Percentiles rank a stretch among this genome's conserved stretches.
Conservation (phyloP, 495 filamentous ascomycete genomes). For the Zalerion maritima region DNA sequence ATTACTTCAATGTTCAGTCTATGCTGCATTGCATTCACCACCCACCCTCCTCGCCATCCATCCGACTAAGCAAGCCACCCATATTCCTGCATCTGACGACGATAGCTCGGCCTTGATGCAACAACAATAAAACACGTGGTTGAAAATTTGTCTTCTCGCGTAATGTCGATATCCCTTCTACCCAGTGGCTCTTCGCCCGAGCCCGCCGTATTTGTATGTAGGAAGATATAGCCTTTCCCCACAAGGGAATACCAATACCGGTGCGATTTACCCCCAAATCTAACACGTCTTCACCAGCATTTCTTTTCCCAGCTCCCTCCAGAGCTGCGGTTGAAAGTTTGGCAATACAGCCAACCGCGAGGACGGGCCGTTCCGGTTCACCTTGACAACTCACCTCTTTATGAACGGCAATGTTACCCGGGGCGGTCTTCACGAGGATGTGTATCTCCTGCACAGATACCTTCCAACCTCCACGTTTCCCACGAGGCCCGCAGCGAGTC, state of each 20-base stretch:
- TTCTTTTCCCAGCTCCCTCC: constrained; percentile 11
- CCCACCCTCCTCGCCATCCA: too few species aligned
- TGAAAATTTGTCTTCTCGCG: too few species aligned
- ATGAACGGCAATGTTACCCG: not conserved
- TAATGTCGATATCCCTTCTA: too few species aligned
- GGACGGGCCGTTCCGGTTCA: constrained; percentile 13
- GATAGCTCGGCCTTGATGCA: too few species aligned
- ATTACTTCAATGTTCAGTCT: too few species aligned
- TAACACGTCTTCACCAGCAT: constrained; percentile 8
- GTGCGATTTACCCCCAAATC: not conserved
- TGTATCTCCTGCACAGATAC: constrained; percentile 7
- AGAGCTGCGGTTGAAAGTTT: constrained; percentile 16
- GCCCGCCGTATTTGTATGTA: not conserved
- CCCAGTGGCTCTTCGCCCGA: too few species aligned
- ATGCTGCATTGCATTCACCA: too few species aligned
- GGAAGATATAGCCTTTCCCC: constrained; percentile 3
- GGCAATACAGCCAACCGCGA: constrained; percentile 11
- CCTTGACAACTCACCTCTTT: constrained; percentile 1
- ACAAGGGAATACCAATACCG: not conserved
- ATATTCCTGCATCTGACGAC: too few species aligned
- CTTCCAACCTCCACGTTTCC: constrained; percentile 14
- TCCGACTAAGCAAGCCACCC: too few species aligned
- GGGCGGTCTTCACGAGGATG: constrained; percentile 1
- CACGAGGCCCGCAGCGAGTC: constrained; percentile 13
- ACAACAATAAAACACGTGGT: too few species aligned